Base-by-base conservation (phyloP, 257 asterid genomes). In the Primulina tabacum region DNA sequence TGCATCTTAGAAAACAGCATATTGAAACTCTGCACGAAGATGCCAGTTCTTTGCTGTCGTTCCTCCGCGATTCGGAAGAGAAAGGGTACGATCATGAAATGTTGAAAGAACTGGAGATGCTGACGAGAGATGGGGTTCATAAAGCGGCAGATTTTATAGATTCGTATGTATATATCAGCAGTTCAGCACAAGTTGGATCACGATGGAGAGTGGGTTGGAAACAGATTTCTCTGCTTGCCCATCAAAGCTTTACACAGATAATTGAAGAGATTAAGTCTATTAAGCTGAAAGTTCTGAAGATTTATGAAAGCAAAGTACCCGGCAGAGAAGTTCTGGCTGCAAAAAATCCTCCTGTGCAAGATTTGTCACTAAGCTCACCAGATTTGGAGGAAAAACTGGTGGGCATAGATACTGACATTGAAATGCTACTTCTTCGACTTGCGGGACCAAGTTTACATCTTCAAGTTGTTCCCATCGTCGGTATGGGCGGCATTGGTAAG, bases 401-500 rank as follows among this genome's bases (percentile, higher is more conserved):
- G 40, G 71, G 71, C 14, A n/a, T 64, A 17, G 76, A 64, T 28
- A 55, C 24, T 53, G 60, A 72, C 57, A 64, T 65, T 6, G 18
- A 55, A 20, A n/a, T 8, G 30, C 29, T 72, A 59, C 50, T 64
- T 21, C 40, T 35, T 9, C 71, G 37, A 64, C 76, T 72, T 28
- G 24, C 18, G 7, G 47, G 50, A 14, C 17, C 4, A 2, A n/a
- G 37, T 4, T 20, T 40, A 26, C 47, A 21, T n/a, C 63, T 30
- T 24, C 57, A 8, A 38, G 76, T 65, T 4, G 53, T 72, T 56
- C 65, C 71, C 59, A 72, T 72, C n/a, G 40, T 64, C 1, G 76
- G 76, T 8, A 71, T 71, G 76, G 76, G 74, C 2, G 68, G 74
- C 16, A 70, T 70, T 17, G 68, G 74, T 28, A 70, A 62, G 75